These are phyloP conservation scores for Vigna mungo DNA, from an alignment of 306 rosid genomes.

Conservation along the genomic window DNA sequence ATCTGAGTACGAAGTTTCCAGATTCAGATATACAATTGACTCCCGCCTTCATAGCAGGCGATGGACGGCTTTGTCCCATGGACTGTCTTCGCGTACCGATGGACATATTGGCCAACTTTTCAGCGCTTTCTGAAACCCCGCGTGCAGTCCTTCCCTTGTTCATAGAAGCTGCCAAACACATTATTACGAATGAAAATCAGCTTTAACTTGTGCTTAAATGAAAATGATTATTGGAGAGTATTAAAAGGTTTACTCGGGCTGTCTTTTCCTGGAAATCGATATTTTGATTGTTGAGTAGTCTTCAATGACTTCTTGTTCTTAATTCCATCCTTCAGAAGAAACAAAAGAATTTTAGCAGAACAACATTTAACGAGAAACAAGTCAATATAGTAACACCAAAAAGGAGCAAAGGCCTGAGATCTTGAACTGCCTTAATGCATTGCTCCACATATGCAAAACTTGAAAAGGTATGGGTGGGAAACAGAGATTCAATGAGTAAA, in stretches of 20 bases:
- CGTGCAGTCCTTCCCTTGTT: constrained; percentile 66
- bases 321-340: constrained; percentile 57
- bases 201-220: not conserved
- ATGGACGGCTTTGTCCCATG: constrained; percentile 58
- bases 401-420: not conserved
- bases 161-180: constrained; percentile 54
- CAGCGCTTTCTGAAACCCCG: constrained; percentile 73
- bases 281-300: constrained; percentile 64
- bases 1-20: constrained; percentile 60
- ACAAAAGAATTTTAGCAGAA: not conserved
- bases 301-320: constrained; percentile 66
- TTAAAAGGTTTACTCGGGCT: constrained; percentile 67
- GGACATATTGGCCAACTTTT: constrained; percentile 76
- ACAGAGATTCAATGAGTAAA: not conserved
- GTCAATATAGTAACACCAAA: not conserved
- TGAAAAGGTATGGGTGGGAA: not conserved
- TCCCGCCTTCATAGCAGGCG: constrained; percentile 82
- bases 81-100: constrained; percentile 66
- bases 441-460: not conserved
- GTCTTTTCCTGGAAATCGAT: constrained; percentile 75
- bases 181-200: not conserved
- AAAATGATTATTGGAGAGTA: not conserved
- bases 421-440: not conserved
- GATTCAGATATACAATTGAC: constrained; percentile 76
- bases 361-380: not conserved